phyloP scores from a whole-genome alignment of 2,329 filamentous ascomycete genomes.

The Fusarium illudens region DNA sequence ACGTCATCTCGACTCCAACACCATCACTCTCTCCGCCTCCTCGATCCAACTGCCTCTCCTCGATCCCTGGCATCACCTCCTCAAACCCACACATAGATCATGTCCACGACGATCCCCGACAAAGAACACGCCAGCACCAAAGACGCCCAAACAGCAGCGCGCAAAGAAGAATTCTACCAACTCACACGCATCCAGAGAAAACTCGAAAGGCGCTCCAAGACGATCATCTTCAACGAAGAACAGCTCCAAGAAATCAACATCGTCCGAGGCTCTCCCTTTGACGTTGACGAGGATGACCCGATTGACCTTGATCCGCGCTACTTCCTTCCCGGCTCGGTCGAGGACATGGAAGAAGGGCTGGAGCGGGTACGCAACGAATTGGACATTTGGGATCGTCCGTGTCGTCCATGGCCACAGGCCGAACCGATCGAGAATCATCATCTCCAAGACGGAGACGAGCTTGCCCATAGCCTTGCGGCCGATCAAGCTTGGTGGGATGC shows the following conservation, averaged over 20 bases:
- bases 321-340: conserved; percentile 9
- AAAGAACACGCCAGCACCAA: neutral
- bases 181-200: neutral
- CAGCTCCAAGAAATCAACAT: neutral
- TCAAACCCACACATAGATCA: too few relatives aligned
- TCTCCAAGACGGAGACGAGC: neutral
- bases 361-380: neutral
- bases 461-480: neutral
- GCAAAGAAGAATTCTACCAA: neutral
- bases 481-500: neutral
- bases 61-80: too few relatives aligned
- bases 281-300: conserved; percentile 19
- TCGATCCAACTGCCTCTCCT: too few relatives aligned
- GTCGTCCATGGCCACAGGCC: neutral
- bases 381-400: neutral
- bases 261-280: conserved; percentile 11
- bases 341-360: neutral
- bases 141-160: neutral
- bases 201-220: neutral
- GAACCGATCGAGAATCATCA: neutral
- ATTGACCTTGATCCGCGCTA: conserved; percentile 20
- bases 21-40: too few relatives aligned
- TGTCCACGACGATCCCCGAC: neutral
- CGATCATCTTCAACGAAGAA: neutral
- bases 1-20: too few relatives aligned